Base-by-base conservation (phyloP, 192 early-diverging fungal species). In the Coemansia sp. region DNA sequence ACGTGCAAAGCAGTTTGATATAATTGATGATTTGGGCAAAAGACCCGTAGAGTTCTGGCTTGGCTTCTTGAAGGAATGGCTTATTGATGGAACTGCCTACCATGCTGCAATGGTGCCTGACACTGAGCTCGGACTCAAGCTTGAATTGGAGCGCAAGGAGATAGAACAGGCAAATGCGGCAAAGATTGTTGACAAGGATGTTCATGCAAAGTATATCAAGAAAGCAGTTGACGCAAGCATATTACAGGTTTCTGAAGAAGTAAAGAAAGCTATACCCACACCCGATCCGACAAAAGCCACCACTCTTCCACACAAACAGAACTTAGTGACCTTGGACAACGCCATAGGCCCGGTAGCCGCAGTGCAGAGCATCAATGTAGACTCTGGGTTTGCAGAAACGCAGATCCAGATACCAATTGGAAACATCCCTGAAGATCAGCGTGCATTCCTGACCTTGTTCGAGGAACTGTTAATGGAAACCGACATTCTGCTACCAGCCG, bases 361-460 rank as follows among this genome's bases (percentile, higher is more conserved):
- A 8, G 74, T 83, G 13, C 90, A 93, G 67, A 62, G 90, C 9
- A 83, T 94, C 12, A 62, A 80, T 45, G 84, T 90, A 8, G 87
- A 91, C 61, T 92, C 94, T 0, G 80, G 80, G 40, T 93, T 94
- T 63, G 69, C 83, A 0, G 84, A 87, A 42, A 40, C 90, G 22
- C 79, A 86, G 45, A 48, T 95, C 2, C 87, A 76, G 63, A 84
- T 84, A 37, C 89, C 84, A 55, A 68, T 71, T 37, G 61, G 47
- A 8, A 58, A 68, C n/a, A 63, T 95, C 1, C 82, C 88, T 18
- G 84, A 81, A 15, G 67, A 81, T n/a, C 77, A 91, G 32, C 86
- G 88, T 8, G 85, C 88, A 12, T 92, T 86, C 75, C 61, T 94
- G 42, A 85, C 88, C 11, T 78, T 94, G 49, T 91, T 94, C 80